Conservation (phyloP, 306 rosid species). For the Prunus mongolica region DNA sequence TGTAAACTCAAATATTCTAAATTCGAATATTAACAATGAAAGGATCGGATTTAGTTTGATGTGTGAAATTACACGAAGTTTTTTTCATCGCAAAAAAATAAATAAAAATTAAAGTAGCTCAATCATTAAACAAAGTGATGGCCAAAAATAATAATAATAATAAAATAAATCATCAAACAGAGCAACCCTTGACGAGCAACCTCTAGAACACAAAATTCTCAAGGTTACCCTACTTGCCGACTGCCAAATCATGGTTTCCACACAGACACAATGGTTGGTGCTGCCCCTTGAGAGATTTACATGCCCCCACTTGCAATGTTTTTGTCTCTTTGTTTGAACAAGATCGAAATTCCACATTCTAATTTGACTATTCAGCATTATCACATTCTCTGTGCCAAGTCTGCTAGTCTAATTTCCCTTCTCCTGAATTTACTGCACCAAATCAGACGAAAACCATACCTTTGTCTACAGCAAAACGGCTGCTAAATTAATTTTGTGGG, state of each 20-base stretch:
- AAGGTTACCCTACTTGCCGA: background rate
- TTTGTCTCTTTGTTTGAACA: background rate
- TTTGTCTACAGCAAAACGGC: background rate
- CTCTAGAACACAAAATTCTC: too few species aligned
- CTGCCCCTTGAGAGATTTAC: slow-evolving; percentile 15
- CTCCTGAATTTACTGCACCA: slow-evolving; percentile 17
- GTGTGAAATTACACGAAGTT: too few species aligned
- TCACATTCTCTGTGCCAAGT: background rate
- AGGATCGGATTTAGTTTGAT: background rate
- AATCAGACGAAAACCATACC: background rate
- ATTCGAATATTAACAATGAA: too few species aligned
- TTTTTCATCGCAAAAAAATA: too few species aligned
- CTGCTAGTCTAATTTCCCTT: background rate
- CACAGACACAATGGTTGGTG: background rate
- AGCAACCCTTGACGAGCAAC: too few species aligned
- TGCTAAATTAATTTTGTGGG: slow-evolving; percentile 9
- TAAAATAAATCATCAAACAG: too few species aligned
- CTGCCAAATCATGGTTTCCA: background rate
- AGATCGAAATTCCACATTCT: background rate
- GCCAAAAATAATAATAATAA: rapidly evolving
- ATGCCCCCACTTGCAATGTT: background rate
- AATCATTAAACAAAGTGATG: too few species aligned
- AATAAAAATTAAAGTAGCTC: too few species aligned
- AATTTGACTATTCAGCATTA: slow-evolving; percentile 19
- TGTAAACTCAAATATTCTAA: too few species aligned